These are phyloP conservation scores for Plasmopara halstedii DNA, from an alignment of 352 stramenopile species.

Conservation along the genomic window DNA sequence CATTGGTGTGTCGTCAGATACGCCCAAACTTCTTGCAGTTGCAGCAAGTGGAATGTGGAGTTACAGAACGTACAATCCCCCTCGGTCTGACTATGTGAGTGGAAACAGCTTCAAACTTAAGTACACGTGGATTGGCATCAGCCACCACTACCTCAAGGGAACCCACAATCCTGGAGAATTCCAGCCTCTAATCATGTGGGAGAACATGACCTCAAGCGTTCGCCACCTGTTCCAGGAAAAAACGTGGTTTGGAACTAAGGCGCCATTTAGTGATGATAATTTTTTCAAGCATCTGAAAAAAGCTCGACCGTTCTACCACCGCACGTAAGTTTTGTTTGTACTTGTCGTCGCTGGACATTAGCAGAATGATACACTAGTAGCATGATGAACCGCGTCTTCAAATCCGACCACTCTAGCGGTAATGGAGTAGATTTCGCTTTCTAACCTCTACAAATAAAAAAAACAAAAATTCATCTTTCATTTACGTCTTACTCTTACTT, in stretches of 20 bases:
- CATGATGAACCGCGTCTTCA: too few relatives aligned
- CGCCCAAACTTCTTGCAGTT: background rate
- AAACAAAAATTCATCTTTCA: too few relatives aligned
- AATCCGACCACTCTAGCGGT: too few relatives aligned
- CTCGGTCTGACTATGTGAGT: background rate
- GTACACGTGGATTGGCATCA: background rate
- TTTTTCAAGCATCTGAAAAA: background rate
- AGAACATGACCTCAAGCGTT: conserved; percentile 4
- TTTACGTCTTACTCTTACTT: too few relatives aligned
- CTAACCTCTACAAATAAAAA: too few relatives aligned
- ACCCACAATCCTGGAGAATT: conserved; percentile 5
- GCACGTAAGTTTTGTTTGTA: too few relatives aligned
- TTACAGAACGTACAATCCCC: background rate
- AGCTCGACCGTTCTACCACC: background rate
- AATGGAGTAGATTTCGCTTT: too few relatives aligned
- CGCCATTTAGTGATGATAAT: background rate
- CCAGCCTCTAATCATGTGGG: conserved; percentile 12
- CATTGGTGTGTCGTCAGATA: background rate
- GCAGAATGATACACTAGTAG: too few relatives aligned
- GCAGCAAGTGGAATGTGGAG: background rate
- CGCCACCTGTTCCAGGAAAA: background rate
- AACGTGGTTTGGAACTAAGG: background rate
- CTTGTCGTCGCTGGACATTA: too few relatives aligned
- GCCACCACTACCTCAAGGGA: conserved; percentile 5
- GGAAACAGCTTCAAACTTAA: conserved; percentile 2